A percentile compares a stretch with the other conserved stretches of the same genome.
phyloP scores from a whole-genome alignment of 495 filamentous ascomycete genomes.

The Staphylotrichum tortipilum region DNA sequence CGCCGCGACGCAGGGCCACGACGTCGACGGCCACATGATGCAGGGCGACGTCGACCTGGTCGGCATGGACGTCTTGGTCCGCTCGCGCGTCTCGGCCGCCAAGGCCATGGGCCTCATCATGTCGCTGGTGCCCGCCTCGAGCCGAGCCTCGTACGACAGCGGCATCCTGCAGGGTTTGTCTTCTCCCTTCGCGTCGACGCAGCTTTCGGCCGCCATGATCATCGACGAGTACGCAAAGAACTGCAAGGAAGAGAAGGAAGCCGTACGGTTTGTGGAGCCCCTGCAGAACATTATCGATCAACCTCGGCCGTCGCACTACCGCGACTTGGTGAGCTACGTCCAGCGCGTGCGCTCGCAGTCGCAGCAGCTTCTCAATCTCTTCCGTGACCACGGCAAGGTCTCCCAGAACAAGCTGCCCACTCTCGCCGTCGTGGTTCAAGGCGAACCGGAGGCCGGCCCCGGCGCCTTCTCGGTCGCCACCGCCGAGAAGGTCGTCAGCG shows the following conservation, averaged over 20 bases:
- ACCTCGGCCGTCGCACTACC: slow-evolving; percentile 72
- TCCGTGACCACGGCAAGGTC: slow-evolving; percentile 78
- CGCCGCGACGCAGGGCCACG: slow-evolving; percentile 58
- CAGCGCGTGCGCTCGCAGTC: slow-evolving; percentile 85
- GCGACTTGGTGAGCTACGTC: slow-evolving; percentile 79
- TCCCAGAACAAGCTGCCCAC: slow-evolving; percentile 60
- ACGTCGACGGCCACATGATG: slow-evolving; percentile 97
- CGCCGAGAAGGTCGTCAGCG: slow-evolving; percentile 72
- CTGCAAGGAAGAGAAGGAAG: slow-evolving; percentile 29
- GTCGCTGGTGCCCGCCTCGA: slow-evolving; percentile 46
- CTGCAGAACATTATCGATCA: slow-evolving; percentile 68
- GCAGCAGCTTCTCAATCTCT: slow-evolving; percentile 77
- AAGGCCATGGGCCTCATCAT: slow-evolving; percentile 73
- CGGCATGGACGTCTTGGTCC: slow-evolving; percentile 74
- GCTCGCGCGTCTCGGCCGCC: slow-evolving; percentile 79
- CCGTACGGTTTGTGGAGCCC: slow-evolving; percentile 42
- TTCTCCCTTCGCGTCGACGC: slow-evolving; percentile 71
- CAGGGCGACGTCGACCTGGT: slow-evolving; percentile 92
- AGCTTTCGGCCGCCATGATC: slow-evolving; percentile 73
- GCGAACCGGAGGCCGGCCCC: slow-evolving; percentile 79
- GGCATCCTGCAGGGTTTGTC: slow-evolving; percentile 54
- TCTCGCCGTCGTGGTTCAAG: slow-evolving; percentile 84
- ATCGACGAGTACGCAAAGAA: slow-evolving; percentile 80
- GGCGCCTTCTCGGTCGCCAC: slow-evolving; percentile 82
- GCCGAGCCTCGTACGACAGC: slow-evolving; percentile 44